Evolutionary conservation across 805 yeast genomes (phyloP).

Genomic region (Blastobotrys chiropterorum): DNA sequence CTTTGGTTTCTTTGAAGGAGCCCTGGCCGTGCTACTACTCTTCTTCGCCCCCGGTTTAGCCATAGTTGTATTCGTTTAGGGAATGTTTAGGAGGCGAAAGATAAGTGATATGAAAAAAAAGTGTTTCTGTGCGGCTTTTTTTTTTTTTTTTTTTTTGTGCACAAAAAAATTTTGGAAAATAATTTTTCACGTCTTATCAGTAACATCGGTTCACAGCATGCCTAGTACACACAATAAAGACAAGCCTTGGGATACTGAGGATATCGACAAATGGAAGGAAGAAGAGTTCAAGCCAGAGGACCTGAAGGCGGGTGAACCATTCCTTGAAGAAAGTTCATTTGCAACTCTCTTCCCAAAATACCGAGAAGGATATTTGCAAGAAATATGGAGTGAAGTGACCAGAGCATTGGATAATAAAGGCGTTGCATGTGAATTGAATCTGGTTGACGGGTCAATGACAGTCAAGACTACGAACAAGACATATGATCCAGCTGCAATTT

Average conservation of each 20-base stretch:
- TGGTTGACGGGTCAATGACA: conserved; percentile 96
- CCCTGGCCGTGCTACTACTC: background rate
- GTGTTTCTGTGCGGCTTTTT: background rate
- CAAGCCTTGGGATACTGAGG: conserved; percentile 97
- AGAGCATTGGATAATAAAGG: conserved; percentile 62
- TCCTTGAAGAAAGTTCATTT: conserved; percentile 93
- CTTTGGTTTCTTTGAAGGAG: background rate
- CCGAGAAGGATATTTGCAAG: conserved; percentile 82
- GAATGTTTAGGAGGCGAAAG: too few species aligned
- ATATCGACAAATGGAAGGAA: conserved; percentile 85
- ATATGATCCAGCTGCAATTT: conserved; percentile 86
- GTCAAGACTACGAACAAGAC: conserved; percentile 95
- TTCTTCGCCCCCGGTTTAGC: background rate
- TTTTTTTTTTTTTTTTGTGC: background rate
- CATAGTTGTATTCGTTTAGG: too few species aligned
- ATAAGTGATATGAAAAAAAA: background rate
- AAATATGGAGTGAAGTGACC: conserved; percentile 92
- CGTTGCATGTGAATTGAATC: conserved; percentile 75
- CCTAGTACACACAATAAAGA: conserved; percentile 89
- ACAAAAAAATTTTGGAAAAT: background rate
- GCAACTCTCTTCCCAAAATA: conserved; percentile 95
- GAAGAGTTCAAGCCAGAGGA: conserved; percentile 89
- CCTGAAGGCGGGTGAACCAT: conserved; percentile 77
- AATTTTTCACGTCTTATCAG: background rate
- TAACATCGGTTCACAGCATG: conserved; percentile 40